These are phyloP conservation scores for Lentinula raphanica DNA, from an alignment of 768 basidiomycete genomes.

Conservation along the genomic window DNA sequence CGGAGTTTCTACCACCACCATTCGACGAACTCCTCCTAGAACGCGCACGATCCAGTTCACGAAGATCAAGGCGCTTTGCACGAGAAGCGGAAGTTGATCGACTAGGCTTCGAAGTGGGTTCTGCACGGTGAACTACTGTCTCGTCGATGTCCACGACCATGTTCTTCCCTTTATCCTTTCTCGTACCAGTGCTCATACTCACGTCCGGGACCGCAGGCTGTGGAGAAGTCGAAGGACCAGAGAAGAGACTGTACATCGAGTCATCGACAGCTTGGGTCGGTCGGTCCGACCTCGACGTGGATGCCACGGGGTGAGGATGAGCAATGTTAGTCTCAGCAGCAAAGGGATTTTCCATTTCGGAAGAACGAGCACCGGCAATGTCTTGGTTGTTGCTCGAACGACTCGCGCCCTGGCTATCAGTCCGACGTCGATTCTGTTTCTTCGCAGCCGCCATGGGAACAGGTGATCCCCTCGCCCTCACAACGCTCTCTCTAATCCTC, in stretches of 20 bases:
- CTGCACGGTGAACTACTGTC: background rate
- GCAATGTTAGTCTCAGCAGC: background rate
- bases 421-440: background rate
- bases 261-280: background rate
- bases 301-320: background rate
- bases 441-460: background rate
- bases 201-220: background rate
- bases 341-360: background rate
- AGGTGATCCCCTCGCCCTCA: constrained; percentile 1
- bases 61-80: background rate
- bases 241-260: background rate
- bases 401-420: background rate
- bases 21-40: background rate
- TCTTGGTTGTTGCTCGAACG: background rate
- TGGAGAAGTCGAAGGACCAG: background rate
- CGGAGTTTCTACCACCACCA: background rate
- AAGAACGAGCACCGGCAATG: background rate
- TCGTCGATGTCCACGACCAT: background rate
- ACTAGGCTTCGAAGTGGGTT: background rate
- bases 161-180: background rate
- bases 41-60: background rate
- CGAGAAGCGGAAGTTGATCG: background rate
- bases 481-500: background rate
- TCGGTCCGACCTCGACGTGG: background rate
- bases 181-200: background rate